Base-by-base conservation (phyloP, 2,329 filamentous ascomycete species). In the Pseudogymnoascus sp. region DNA sequence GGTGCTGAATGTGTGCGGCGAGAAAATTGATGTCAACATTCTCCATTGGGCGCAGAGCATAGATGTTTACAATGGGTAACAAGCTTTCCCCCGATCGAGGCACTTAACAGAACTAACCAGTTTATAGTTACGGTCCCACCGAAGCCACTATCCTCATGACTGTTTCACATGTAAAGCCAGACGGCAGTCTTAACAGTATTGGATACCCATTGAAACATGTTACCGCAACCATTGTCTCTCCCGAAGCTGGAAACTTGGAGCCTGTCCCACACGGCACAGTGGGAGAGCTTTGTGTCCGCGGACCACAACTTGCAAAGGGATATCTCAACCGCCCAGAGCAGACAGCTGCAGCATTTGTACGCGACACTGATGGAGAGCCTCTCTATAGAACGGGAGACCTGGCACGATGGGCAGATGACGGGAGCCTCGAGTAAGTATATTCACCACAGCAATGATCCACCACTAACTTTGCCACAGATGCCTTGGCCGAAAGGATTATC, bases 401-500 rank as follows among this genome's bases (percentile, higher is more conserved):
- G 13, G 74, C 67, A 19, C 65, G 67, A 31, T 74, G 73, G 19
- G 64, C 70, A 38, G 65, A 65, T 13, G 68, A 75, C 50, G 71
- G 73, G 7, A 66, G 40, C 47, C 67, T 77, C n/a, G 57, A 71
- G 3, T 74, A 72, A 61, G 62, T 2, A 33, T 19, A 19, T 19
- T 28, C 17, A 13, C 8, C 11, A 13, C 26, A 21, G 6, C n/a
- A 57, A 4, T 8, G n/a, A 19, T 33, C 2, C 10, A 33, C 15
- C 8, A 21, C 28, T 33, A 33, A 57, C 17, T 57, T 17, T 33
- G 4, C 5, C 10, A 33, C 50, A 57, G 59, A 33, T 88, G 87
- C 71, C 73, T 79, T 50, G 79, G 79, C 47, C 75, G 80, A 50
- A 78, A 78, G 62, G 80, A 82, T 67, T 75, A 75, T 1, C 80